Percentiles rank a stretch among this genome's conserved stretches.
phyloP scores from a whole-genome alignment of 768 basidiomycete genomes.

The Fibroporia radiculosa region DNA sequence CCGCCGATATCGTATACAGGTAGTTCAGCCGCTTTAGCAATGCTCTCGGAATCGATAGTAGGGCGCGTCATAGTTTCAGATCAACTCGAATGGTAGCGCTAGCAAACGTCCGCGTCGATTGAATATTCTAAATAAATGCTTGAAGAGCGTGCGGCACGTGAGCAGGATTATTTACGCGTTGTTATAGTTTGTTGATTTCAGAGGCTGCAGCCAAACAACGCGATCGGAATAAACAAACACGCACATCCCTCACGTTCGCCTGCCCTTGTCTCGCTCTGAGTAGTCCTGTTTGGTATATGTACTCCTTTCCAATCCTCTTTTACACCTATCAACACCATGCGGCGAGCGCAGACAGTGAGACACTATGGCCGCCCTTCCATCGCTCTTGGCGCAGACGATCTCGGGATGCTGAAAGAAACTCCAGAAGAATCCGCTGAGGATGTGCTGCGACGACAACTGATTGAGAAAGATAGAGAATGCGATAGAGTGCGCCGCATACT shows the following conservation, averaged over 20 bases:
- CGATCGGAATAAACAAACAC: constrained; percentile 3
- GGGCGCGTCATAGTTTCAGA: background rate
- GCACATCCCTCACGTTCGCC: background rate
- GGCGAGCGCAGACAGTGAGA: constrained; percentile 57
- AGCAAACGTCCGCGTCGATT: no score
- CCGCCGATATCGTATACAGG: constrained; percentile 40
- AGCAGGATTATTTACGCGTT: no score
- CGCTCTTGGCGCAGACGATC: constrained; percentile 43
- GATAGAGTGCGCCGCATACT: constrained; percentile 42
- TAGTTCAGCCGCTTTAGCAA: constrained; percentile 26
- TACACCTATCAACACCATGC: constrained; percentile 30
- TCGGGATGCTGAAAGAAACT: constrained; percentile 50
- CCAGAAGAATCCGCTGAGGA: constrained; percentile 52
- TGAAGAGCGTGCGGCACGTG: background rate
- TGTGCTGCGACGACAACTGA: constrained; percentile 49
- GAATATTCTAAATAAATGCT: no score
- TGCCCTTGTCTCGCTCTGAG: background rate
- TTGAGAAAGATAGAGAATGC: constrained; percentile 63
- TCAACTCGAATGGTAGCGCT: no score
- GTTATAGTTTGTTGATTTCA: background rate
- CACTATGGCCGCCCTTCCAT: constrained; percentile 47
- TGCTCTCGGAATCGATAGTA: constrained; percentile 9
- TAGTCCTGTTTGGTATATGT: background rate
- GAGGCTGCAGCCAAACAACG: constrained; percentile 1
- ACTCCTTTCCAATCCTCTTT: background rate